Evolutionary conservation across 202 grass and related monocot genomes (phyloP).

Genomic region (Hordeum pubiflorum): DNA sequence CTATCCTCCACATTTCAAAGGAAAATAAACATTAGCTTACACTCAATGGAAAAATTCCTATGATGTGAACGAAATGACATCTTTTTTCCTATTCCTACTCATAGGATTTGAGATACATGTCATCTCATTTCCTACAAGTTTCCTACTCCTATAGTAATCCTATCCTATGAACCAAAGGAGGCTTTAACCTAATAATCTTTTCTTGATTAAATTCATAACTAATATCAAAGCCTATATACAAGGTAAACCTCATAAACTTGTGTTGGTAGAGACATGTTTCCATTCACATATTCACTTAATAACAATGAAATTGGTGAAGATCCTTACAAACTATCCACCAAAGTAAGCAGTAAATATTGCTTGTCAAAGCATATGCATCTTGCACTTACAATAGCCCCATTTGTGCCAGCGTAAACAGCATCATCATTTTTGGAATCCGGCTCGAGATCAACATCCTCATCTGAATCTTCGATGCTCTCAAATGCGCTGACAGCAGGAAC

Average conservation of each 20-base stretch:
- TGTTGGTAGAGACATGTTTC: not conserved
- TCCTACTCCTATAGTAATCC: too few species aligned
- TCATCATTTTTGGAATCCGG: constrained; percentile 45
- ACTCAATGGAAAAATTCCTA: too few species aligned
- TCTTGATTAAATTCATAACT: not conserved
- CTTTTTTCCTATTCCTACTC: too few species aligned
- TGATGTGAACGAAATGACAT: too few species aligned
- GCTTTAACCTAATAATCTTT: not conserved
- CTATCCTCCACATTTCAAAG: too few species aligned
- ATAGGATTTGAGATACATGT: too few species aligned
- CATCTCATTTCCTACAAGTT: too few species aligned
- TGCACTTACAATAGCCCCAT: constrained; percentile 60
- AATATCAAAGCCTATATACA: not conserved
- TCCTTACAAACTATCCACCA: not conserved
- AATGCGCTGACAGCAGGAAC: constrained; percentile 45
- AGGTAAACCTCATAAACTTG: not conserved
- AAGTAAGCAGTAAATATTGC: not conserved
- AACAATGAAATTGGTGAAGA: not conserved
- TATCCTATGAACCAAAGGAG: too few species aligned
- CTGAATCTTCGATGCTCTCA: constrained; percentile 61
- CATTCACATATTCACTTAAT: constrained; percentile 15
- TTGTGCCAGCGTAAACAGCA: constrained; percentile 37
- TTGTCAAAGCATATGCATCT: not conserved
- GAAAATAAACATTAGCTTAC: too few species aligned
- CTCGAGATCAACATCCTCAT: constrained; percentile 61